A percentile compares a stretch with the other conserved stretches of the same genome.
These are phyloP conservation scores for Periconia sp. DNA, from an alignment of 2,329 filamentous ascomycete species.

Conservation along the genomic window DNA sequence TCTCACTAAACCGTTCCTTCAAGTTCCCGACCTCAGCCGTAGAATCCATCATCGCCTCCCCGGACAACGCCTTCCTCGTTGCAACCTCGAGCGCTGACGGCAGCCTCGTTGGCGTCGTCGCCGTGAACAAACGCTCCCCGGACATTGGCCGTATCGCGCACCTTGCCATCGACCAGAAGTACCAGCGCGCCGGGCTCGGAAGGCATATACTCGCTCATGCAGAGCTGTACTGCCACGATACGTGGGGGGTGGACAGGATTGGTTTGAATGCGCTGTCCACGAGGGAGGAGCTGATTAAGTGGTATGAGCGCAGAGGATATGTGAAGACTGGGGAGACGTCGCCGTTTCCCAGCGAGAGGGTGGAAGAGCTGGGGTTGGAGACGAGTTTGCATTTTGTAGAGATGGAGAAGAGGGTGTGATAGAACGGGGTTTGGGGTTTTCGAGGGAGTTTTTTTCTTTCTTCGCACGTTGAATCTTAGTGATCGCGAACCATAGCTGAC, in stretches of 20 bases:
- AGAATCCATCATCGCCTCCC: slow-evolving; percentile 1
- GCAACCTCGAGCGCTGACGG: not conserved
- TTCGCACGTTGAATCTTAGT: too few species aligned
- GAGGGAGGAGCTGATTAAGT: slow-evolving; percentile 1
- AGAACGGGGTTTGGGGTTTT: not conserved
- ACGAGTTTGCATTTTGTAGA: not conserved
- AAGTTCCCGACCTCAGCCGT: not conserved
- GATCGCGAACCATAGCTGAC: too few species aligned
- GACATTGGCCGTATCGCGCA: slow-evolving; percentile 1
- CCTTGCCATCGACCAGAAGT: slow-evolving; percentile 1
- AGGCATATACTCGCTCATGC: not conserved
- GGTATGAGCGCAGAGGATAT: slow-evolving; percentile 6
- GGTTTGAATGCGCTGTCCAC: slow-evolving; percentile 2
- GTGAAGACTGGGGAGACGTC: slow-evolving; percentile 3
- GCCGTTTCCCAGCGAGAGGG: not conserved
- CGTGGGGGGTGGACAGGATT: not conserved
- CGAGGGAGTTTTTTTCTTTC: not conserved
- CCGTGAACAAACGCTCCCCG: not conserved
- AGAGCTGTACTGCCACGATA: not conserved
- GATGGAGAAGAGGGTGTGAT: not conserved
- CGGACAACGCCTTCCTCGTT: slow-evolving; percentile 1
- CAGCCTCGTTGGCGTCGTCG: not conserved
- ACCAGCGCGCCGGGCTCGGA: slow-evolving; percentile 1
- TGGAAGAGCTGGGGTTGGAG: not conserved
- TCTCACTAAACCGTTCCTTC: slow-evolving; percentile 3